These are phyloP conservation scores for Tolypocladium album DNA, from an alignment of 2,329 filamentous ascomycete genomes.

Conservation along the genomic window DNA sequence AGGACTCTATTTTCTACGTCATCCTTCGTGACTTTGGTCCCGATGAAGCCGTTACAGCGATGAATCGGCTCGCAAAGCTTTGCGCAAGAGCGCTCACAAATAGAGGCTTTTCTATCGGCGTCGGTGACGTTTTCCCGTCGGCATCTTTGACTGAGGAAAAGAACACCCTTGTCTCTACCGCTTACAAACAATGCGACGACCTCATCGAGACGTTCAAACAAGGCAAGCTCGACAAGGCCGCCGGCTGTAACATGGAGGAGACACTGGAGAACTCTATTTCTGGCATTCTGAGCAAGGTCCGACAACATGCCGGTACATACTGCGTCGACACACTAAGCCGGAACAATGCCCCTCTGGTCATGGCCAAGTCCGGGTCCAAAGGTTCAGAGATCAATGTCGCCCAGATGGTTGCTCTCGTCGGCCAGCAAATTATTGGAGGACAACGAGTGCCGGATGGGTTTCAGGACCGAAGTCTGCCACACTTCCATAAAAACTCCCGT, in stretches of 20 bases:
- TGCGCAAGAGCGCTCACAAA: constrained; percentile 84
- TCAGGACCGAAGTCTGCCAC: constrained; percentile 86
- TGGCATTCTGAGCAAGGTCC: constrained; percentile 82
- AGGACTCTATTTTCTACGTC: constrained; percentile 95
- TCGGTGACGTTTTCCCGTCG: constrained; percentile 86
- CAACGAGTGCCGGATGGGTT: constrained; percentile 92
- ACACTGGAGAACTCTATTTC: constrained; percentile 87
- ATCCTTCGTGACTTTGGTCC: constrained; percentile 92
- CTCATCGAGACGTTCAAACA: constrained; percentile 71
- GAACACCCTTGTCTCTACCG: constrained; percentile 61
- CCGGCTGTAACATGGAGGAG: constrained; percentile 84
- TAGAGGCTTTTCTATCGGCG: constrained; percentile 90
- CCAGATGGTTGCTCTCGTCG: constrained; percentile 96
- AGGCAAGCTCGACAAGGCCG: constrained; percentile 72
- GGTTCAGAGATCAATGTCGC: constrained; percentile 97
- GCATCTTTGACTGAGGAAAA: constrained; percentile 61
- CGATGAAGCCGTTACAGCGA: constrained; percentile 75
- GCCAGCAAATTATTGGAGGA: constrained; percentile 94
- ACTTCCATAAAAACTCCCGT: constrained; percentile 87
- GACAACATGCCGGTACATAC: constrained; percentile 80
- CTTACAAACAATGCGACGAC: constrained; percentile 73
- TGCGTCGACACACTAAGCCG: constrained; percentile 85
- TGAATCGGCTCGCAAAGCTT: constrained; percentile 88
- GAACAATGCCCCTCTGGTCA: constrained; percentile 87
- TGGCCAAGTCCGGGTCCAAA: constrained; percentile 96